A percentile compares a stretch with the other conserved stretches of the same genome.
phyloP scores from a whole-genome alignment of 2,329 filamentous ascomycete species.

The Fusarium guadeloupense region DNA sequence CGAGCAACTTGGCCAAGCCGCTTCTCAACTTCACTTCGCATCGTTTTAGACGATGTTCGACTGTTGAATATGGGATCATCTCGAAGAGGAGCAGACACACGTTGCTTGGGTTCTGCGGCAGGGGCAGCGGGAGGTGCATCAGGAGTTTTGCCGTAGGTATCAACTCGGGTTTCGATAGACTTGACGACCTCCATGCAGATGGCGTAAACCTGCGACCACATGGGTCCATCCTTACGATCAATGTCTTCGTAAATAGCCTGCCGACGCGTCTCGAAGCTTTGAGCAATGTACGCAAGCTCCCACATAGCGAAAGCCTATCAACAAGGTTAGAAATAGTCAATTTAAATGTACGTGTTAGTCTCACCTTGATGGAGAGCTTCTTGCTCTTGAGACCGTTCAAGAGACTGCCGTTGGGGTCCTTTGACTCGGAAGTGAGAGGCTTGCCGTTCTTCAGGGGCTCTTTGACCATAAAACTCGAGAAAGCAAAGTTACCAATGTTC shows the following conservation, averaged over 20 bases:
- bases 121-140: conserved; percentile 47
- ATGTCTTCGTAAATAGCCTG: conserved; percentile 88
- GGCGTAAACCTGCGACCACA: conserved; percentile 81
- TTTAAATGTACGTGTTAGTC: conserved; percentile 28
- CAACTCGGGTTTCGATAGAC: conserved; percentile 73
- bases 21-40: conserved; percentile 58
- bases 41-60: conserved; percentile 48
- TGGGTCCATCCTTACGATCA: conserved; percentile 79
- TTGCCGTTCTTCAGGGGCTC: conserved; percentile 85
- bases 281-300: conserved; percentile 85
- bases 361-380: conserved; percentile 77
- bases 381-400: conserved; percentile 85
- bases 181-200: conserved; percentile 76
- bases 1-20: conserved; percentile 55
- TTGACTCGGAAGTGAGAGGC: conserved; percentile 84
- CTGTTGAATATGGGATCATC: conserved; percentile 58
- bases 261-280: conserved; percentile 77
- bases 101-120: conserved; percentile 45
- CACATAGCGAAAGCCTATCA: conserved; percentile 84
- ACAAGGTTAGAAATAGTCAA: conserved; percentile 29
- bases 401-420: conserved; percentile 90
- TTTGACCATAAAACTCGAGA: conserved; percentile 81
- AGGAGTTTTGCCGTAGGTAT: conserved; percentile 63
- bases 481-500: conserved; percentile 79
- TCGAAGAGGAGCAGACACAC: conserved; percentile 53